phyloP scores from a whole-genome alignment of 495 filamentous ascomycete species.

The Neurospora tetraspora region DNA sequence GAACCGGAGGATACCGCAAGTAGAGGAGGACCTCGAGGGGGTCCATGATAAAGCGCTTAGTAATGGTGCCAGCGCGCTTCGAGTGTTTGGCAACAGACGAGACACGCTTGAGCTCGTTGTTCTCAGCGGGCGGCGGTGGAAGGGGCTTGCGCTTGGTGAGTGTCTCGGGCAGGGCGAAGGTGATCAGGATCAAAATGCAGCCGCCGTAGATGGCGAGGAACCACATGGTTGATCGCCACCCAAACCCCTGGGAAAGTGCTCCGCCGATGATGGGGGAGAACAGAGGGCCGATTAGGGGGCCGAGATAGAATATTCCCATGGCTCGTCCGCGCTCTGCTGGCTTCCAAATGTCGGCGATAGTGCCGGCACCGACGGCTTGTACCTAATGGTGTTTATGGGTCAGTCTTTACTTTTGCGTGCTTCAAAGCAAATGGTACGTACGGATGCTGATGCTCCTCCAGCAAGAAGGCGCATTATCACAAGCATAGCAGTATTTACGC shows the following conservation, averaged over 20 bases:
- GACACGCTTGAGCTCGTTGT: conserved; percentile 37
- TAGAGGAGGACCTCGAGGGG: conserved; percentile 71
- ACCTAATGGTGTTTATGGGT: conserved; percentile 28
- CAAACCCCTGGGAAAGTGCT: conserved; percentile 54
- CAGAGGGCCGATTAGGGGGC: conserved; percentile 76
- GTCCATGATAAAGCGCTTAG: conserved; percentile 66
- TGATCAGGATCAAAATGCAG: conserved; percentile 47
- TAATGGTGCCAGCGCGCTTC: conserved; percentile 36
- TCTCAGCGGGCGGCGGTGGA: neutral
- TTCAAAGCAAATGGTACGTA: neutral
- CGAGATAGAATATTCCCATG: conserved; percentile 92
- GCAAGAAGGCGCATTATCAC: conserved; percentile 74
- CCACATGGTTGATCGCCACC: conserved; percentile 84
- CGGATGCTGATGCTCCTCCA: conserved; percentile 71
- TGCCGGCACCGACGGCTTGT: conserved; percentile 87
- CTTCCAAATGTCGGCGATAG: conserved; percentile 90
- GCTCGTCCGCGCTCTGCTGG: conserved; percentile 66
- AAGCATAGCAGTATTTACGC: conserved; percentile 71
- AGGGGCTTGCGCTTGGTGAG: conserved; percentile 26
- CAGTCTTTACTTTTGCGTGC: neutral
- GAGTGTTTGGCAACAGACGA: conserved; percentile 51
- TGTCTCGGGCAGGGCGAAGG: conserved; percentile 66
- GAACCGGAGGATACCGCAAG: conserved; percentile 70
- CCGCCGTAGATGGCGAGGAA: conserved; percentile 74
- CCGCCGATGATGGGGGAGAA: conserved; percentile 84